A percentile compares a stretch with the other conserved stretches of the same genome.
These are phyloP conservation scores for Knufia fluminis DNA, from an alignment of 2,329 filamentous ascomycete species.

Conservation along the genomic window DNA sequence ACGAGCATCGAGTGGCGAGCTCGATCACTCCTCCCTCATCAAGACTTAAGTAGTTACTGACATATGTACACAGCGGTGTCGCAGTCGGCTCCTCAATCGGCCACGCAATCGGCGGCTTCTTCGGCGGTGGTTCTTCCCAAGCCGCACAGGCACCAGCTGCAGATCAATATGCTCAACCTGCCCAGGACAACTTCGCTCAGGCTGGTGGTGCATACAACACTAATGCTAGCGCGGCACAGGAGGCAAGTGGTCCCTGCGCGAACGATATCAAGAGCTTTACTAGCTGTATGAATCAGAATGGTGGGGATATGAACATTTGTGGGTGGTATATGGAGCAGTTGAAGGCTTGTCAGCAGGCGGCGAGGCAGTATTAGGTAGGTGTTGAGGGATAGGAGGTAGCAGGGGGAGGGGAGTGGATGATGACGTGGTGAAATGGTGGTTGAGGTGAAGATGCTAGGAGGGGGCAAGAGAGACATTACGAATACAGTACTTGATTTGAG, in stretches of 20 bases:
- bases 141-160: conserved; percentile 42
- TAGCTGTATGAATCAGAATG: conserved; percentile 91
- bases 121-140: conserved; percentile 60
- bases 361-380: conserved; percentile 52
- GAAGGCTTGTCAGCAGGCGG: conserved; percentile 75
- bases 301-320: conserved; percentile 90
- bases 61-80: conserved; percentile 65
- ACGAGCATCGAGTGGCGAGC: conserved; percentile 4
- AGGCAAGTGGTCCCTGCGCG: conserved; percentile 57
- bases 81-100: conserved; percentile 92
- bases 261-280: conserved; percentile 77
- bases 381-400: no score
- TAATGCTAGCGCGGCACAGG: conserved; percentile 32
- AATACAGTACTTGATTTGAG: no score
- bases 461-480: no score
- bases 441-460: no score
- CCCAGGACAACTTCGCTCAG: conserved; percentile 43
- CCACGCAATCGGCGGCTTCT: conserved; percentile 84
- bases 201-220: conserved; percentile 39
- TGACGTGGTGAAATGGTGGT: no score
- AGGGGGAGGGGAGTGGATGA: no score
- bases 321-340: conserved; percentile 98
- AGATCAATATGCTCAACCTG: conserved; percentile 26
- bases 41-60: neutral
- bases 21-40: neutral